These are phyloP conservation scores for Peribolospora baueri DNA, from an alignment of 768 basidiomycete species.

Conservation along the genomic window DNA sequence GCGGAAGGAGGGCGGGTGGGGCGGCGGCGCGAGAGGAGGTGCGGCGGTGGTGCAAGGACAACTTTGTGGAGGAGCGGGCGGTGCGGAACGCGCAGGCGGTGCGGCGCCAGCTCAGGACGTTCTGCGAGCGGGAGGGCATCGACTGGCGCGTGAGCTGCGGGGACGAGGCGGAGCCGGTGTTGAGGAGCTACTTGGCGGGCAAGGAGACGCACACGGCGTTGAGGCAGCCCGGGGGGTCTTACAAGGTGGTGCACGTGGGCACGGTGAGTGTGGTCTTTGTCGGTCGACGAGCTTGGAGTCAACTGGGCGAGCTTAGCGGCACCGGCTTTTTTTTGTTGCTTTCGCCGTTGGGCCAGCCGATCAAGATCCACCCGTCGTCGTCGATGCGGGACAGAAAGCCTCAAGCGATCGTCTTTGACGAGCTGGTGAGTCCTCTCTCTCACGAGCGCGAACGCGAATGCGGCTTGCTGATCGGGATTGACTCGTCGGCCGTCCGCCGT, in stretches of 20 bases:
- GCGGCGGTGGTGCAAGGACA: slow-evolving; percentile 54
- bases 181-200: slow-evolving; percentile 50
- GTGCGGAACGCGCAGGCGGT: slow-evolving; percentile 56
- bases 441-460: neutral
- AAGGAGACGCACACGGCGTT: slow-evolving; percentile 62
- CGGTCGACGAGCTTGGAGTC: neutral
- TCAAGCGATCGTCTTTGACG: slow-evolving; percentile 74
- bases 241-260: slow-evolving; percentile 35
- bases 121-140: slow-evolving; percentile 35
- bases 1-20: neutral
- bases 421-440: slow-evolving; percentile 37
- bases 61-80: slow-evolving; percentile 61
- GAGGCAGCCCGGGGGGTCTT: slow-evolving; percentile 59
- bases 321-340: slow-evolving; percentile 11
- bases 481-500: neutral
- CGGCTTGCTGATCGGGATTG: neutral
- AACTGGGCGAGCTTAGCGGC: neutral
- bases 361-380: slow-evolving; percentile 84
- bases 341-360: slow-evolving; percentile 20
- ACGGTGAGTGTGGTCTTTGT: slow-evolving; percentile 15
- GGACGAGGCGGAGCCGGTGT: slow-evolving; percentile 40
- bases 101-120: slow-evolving; percentile 44
- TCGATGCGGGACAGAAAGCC: slow-evolving; percentile 54
- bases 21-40: slow-evolving; percentile 18
- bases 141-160: slow-evolving; percentile 32